Evolutionary conservation across 179 eudicot species (phyloP).

Genomic region (Corrigiola litoralis): DNA sequence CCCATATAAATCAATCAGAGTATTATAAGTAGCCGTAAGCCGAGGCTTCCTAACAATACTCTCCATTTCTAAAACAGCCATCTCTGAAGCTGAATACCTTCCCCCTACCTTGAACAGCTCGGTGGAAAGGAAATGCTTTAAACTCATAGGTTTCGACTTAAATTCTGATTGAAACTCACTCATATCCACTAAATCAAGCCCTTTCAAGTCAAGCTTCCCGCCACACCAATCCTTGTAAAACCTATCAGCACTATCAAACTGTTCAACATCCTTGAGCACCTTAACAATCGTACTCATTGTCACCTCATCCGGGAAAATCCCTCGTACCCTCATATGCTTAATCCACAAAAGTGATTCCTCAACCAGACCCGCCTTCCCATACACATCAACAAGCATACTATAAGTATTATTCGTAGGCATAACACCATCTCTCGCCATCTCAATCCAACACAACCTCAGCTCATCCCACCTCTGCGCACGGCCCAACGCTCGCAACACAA

Average conservation of each 20-base stretch:
- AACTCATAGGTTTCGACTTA: slow-evolving; percentile 38
- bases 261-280: slow-evolving; percentile 71
- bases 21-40: slow-evolving; percentile 64
- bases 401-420: slow-evolving; percentile 77
- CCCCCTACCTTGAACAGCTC: slow-evolving; percentile 77
- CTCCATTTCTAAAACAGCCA: slow-evolving; percentile 23
- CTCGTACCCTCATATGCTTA: slow-evolving; percentile 75
- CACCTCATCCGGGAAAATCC: slow-evolving; percentile 77
- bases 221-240: slow-evolving; percentile 80
- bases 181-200: slow-evolving; percentile 47
- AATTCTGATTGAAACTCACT: slow-evolving; percentile 33
- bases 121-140: slow-evolving; percentile 64
- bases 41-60: slow-evolving; percentile 40
- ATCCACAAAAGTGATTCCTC: slow-evolving; percentile 76
- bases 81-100: slow-evolving; percentile 29
- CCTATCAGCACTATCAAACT: slow-evolving; percentile 59
- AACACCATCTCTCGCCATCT: slow-evolving; percentile 66
- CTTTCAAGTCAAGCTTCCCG: slow-evolving; percentile 58
- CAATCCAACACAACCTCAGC: slow-evolving; percentile 77
- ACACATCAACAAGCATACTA: slow-evolving; percentile 80
- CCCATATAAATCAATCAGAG: slow-evolving; percentile 83
- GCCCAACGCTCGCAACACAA: slow-evolving; percentile 66
- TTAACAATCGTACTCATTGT: slow-evolving; percentile 73
- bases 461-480: slow-evolving; percentile 85
- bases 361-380: slow-evolving; percentile 78